Conservation (phyloP, 2,329 filamentous ascomycete genomes). For the Pochonia chlamydosporia region DNA sequence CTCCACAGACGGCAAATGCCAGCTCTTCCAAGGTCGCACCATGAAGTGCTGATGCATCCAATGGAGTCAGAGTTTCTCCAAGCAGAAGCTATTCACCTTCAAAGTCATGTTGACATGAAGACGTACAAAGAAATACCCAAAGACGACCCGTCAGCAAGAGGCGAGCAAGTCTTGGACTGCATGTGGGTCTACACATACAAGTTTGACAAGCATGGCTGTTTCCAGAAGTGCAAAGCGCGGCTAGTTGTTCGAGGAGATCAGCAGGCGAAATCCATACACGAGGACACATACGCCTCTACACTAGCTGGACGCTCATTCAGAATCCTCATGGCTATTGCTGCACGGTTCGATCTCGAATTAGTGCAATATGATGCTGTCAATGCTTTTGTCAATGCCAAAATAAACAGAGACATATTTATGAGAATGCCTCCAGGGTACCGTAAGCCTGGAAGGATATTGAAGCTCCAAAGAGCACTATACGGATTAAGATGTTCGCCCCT, state of each 20-base stretch:
- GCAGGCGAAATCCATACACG: not conserved
- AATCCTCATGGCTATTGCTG: constrained; percentile 11
- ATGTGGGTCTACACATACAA: constrained; percentile 15
- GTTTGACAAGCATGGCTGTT: constrained; percentile 11
- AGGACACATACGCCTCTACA: constrained; percentile 4
- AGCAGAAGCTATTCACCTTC: no score
- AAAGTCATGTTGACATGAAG: no score
- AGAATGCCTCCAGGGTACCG: constrained; percentile 4
- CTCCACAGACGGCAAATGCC: no score
- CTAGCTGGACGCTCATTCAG: constrained; percentile 11
- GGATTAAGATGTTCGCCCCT: constrained; percentile 10
- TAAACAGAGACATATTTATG: no score
- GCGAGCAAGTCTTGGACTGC: not conserved
- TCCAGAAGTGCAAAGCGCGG: constrained; percentile 7
- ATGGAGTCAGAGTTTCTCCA: no score
- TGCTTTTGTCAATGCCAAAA: constrained; percentile 14
- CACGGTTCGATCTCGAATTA: constrained; percentile 13
- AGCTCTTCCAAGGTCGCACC: no score
- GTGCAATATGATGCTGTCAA: constrained; percentile 14
- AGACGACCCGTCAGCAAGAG: not conserved
- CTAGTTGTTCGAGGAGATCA: not conserved
- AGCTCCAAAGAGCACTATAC: constrained; percentile 13
- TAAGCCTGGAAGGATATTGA: constrained; percentile 2
- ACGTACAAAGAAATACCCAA: no score
- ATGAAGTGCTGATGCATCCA: no score